Conservation (phyloP, 2,329 filamentous ascomycete species). For the Botrytis fabae region DNA sequence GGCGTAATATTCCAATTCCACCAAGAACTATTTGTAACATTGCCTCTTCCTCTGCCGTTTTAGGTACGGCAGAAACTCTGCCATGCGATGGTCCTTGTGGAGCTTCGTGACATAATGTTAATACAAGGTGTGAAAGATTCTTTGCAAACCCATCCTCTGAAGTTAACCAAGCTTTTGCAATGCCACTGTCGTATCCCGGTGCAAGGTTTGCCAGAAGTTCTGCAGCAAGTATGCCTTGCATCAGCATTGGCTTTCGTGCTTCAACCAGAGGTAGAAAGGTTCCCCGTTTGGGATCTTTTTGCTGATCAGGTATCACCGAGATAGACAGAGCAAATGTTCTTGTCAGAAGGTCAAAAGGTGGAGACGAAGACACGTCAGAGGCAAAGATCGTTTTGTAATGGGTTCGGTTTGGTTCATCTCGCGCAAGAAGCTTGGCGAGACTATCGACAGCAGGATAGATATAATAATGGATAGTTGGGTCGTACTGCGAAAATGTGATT, state of each 20-base stretch:
- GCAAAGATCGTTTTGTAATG: conserved; percentile 82
- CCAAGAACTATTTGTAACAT: conserved; percentile 60
- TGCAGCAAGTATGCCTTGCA: conserved; percentile 87
- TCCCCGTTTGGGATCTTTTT: conserved; percentile 56
- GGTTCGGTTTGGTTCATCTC: conserved; percentile 88
- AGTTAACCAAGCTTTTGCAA: conserved; percentile 79
- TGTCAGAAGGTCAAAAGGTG: conserved; percentile 78
- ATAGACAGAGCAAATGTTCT: conserved; percentile 85
- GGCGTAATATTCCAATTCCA: conserved; percentile 66
- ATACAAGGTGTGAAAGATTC: conserved; percentile 74
- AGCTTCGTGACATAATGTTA: conserved; percentile 62
- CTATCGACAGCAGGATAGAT: conserved; percentile 87
- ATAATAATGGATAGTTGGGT: conserved; percentile 80
- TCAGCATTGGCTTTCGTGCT: conserved; percentile 80
- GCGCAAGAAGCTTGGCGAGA: conserved; percentile 84
- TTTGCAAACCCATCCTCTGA: conserved; percentile 82
- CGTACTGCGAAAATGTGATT: conserved; percentile 78
- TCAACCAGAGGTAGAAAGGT: conserved; percentile 70
- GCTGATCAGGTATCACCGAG: conserved; percentile 77
- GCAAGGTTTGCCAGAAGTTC: conserved; percentile 81
- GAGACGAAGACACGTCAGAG: conserved; percentile 62
- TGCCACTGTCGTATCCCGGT: conserved; percentile 66
- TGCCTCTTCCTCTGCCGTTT: conserved; percentile 41
- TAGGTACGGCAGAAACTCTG: conserved; percentile 34
- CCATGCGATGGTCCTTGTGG: conserved; percentile 50